Conservation (phyloP, 768 basidiomycete genomes). For the Xerocomus potaroensis region DNA sequence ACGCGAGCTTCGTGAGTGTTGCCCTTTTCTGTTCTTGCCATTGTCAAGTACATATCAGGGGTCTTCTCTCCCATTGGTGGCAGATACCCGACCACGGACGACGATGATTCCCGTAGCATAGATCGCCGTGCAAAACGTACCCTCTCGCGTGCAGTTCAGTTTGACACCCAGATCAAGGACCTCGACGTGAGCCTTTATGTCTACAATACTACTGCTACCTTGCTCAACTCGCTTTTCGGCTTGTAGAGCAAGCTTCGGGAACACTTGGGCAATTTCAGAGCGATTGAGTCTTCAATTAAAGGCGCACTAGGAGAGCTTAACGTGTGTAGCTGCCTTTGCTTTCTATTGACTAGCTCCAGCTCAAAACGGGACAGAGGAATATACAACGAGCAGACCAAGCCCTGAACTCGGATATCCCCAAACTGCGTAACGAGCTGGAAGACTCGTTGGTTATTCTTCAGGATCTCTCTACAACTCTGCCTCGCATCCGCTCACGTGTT, state of each 20-base stretch:
- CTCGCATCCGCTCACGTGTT: slow-evolving; percentile 58
- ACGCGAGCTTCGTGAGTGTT: slow-evolving; percentile 11
- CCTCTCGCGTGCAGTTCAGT: slow-evolving; percentile 44
- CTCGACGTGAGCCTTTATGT: slow-evolving; percentile 42
- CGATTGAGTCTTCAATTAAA: slow-evolving; percentile 64
- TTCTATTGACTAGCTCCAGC: neutral
- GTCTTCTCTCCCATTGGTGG: slow-evolving; percentile 1
- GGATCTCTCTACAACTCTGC: slow-evolving; percentile 56
- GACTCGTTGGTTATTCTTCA: slow-evolving; percentile 54
- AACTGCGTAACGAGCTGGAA: slow-evolving; percentile 56
- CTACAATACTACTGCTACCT: neutral
- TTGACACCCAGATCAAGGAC: slow-evolving; percentile 57
- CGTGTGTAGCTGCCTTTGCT: slow-evolving; percentile 34
- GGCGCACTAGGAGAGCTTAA: slow-evolving; percentile 60
- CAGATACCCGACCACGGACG: slow-evolving; percentile 11
- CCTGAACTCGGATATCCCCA: slow-evolving; percentile 55
- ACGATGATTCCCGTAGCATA: slow-evolving; percentile 18
- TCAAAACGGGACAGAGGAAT: slow-evolving; percentile 41
- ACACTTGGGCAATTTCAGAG: slow-evolving; percentile 69
- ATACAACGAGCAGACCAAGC: slow-evolving; percentile 56
- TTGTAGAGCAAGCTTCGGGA: slow-evolving; percentile 60
- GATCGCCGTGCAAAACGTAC: slow-evolving; percentile 44
- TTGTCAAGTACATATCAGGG: slow-evolving; percentile 6
- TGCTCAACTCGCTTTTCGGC: neutral
- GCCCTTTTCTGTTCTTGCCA: neutral